These are phyloP conservation scores for Boletellus emodensis DNA, from an alignment of 768 basidiomycete species.

Conservation along the genomic window DNA sequence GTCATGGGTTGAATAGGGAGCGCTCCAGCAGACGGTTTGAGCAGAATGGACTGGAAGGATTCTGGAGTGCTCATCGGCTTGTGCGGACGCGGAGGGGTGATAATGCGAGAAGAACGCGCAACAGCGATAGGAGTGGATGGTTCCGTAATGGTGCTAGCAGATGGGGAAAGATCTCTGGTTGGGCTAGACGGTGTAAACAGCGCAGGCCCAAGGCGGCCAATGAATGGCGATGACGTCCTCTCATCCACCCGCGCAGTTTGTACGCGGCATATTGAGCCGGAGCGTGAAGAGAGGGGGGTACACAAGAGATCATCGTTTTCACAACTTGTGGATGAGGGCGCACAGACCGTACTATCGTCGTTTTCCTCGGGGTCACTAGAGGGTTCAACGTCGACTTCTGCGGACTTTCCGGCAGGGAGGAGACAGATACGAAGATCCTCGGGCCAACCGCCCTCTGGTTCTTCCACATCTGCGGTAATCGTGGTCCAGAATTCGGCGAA, in stretches of 20 bases:
- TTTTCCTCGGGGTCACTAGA: slow-evolving; percentile 25
- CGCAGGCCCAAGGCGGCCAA: slow-evolving; percentile 29
- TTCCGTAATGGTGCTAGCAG: slow-evolving; percentile 4
- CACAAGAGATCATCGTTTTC: slow-evolving; percentile 5
- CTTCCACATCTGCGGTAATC: slow-evolving; percentile 37
- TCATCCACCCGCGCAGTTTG: not conserved
- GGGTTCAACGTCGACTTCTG: slow-evolving; percentile 15
- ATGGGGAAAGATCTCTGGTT: slow-evolving; percentile 1
- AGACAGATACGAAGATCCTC: slow-evolving; percentile 39
- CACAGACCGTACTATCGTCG: slow-evolving; percentile 11
- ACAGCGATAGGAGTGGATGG: slow-evolving; percentile 27
- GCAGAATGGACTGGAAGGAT: slow-evolving; percentile 30
- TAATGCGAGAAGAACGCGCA: slow-evolving; percentile 19
- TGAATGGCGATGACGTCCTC: slow-evolving; percentile 15
- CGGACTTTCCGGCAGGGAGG: not conserved
- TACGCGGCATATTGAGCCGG: slow-evolving; percentile 2
- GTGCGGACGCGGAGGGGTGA: slow-evolving; percentile 37
- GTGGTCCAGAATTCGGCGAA: slow-evolving; percentile 63
- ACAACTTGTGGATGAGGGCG: not conserved
- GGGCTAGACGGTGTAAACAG: slow-evolving; percentile 18
- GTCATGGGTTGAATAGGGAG: slow-evolving; percentile 24
- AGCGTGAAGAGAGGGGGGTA: slow-evolving; percentile 13
- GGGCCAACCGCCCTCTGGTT: slow-evolving; percentile 55
- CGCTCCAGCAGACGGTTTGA: slow-evolving; percentile 23
- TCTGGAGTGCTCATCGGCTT: slow-evolving; percentile 31